These are phyloP conservation scores for Jackrogersella multiformis DNA, from an alignment of 495 filamentous ascomycete species.

Conservation along the genomic window DNA sequence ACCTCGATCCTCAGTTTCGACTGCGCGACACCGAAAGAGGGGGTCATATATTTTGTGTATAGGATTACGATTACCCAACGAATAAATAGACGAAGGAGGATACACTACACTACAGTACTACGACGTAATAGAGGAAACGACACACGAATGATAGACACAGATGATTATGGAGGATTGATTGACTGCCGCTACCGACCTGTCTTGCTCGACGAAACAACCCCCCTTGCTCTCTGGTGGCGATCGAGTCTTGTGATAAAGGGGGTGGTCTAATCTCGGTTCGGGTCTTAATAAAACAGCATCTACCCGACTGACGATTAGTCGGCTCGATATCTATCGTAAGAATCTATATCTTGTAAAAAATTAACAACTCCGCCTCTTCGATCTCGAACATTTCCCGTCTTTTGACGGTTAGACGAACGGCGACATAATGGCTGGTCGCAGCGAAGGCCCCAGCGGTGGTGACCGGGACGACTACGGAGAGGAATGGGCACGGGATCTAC, in stretches of 20 bases:
- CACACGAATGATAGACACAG: conserved; percentile 29
- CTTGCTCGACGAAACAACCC: conserved; percentile 32
- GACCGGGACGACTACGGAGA: conserved; percentile 54
- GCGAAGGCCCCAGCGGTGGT: conserved; percentile 31
- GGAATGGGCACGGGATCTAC: conserved; percentile 63
- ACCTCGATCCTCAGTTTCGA: conserved; percentile 10
- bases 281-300: conserved; percentile 21
- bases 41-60: conserved; percentile 14
- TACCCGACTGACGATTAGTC: neutral
- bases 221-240: conserved; percentile 35
- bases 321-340: neutral
- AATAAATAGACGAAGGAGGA: conserved; percentile 24
- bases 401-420: conserved; percentile 5
- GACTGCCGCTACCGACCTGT: conserved; percentile 23
- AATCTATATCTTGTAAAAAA: conserved; percentile 9
- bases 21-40: conserved; percentile 27
- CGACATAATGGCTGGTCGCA: conserved; percentile 40
- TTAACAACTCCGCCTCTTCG: neutral
- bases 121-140: conserved; percentile 29
- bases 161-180: conserved; percentile 40
- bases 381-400: conserved; percentile 1
- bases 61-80: conserved; percentile 26
- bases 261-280: conserved; percentile 14
- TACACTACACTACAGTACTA: conserved; percentile 19
- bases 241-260: conserved; percentile 23